Percentiles rank a stretch among this genome's conserved stretches.
These are phyloP conservation scores for Hygrophoropsis aurantiaca DNA, from an alignment of 768 basidiomycete species.

Conservation along the genomic window DNA sequence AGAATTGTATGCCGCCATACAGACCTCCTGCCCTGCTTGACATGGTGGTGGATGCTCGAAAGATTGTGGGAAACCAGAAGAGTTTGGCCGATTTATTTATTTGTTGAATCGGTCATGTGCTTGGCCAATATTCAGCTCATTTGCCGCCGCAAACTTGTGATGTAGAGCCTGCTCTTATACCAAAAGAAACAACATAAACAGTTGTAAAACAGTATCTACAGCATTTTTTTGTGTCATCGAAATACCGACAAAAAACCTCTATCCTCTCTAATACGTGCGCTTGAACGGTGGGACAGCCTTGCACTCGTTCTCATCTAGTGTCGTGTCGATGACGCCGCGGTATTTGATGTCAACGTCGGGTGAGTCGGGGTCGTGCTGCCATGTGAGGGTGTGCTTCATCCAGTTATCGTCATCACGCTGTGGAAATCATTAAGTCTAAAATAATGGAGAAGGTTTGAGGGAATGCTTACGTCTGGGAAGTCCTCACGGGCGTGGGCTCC, in stretches of 20 bases:
- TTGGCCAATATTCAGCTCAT: no score
- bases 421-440: conserved; percentile 2
- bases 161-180: no score
- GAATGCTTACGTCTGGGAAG: conserved; percentile 75
- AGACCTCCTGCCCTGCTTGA: conserved; percentile 80
- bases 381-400: conserved; percentile 97
- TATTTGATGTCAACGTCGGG: conserved; percentile 91
- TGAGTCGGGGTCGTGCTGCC: conserved; percentile 72
- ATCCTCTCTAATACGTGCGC: conserved; percentile 76
- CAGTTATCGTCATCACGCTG: conserved; percentile 90
- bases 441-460: background rate
- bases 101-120: no score
- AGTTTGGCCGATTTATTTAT: no score
- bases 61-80: no score
- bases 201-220: background rate
- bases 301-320: conserved; percentile 96
- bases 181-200: no score
- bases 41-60: conserved; percentile 42
- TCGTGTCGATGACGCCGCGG: conserved; percentile 79
- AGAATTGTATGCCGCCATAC: conserved; percentile 87
- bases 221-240: background rate
- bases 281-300: conserved; percentile 97
- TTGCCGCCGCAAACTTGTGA: no score
- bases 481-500: conserved; percentile 99
- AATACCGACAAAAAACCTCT: background rate